Conservation (phyloP, 2,329 filamentous ascomycete genomes). For the Cercospora beticola region DNA sequence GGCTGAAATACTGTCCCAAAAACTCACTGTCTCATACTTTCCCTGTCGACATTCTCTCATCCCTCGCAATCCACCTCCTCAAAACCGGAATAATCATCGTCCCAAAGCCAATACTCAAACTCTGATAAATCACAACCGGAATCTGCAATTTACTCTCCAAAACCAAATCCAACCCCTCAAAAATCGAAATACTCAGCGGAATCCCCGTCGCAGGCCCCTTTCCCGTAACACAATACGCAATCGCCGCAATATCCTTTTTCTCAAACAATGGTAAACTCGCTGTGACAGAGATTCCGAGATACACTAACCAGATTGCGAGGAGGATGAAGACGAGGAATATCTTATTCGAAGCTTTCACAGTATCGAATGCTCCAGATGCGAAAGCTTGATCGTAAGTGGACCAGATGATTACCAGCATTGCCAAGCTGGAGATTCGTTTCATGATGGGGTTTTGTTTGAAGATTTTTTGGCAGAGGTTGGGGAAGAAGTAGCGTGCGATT, state of each 20-base stretch:
- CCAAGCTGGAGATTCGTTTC: conserved; percentile 47
- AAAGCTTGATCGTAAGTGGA: conserved; percentile 68
- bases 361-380: conserved; percentile 60
- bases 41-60: conserved; percentile 42
- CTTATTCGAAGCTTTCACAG: conserved; percentile 60
- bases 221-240: conserved; percentile 71
- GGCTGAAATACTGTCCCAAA: background rate
- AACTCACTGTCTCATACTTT: background rate
- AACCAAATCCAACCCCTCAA: conserved; percentile 55
- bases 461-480: conserved; percentile 55
- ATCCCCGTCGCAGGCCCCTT: conserved; percentile 72
- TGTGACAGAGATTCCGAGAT: conserved; percentile 61
- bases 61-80: conserved; percentile 50
- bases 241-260: conserved; percentile 64
- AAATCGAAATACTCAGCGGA: conserved; percentile 68
- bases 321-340: conserved; percentile 68
- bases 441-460: conserved; percentile 51
- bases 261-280: conserved; percentile 56
- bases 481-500: conserved; percentile 56
- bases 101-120: conserved; percentile 45
- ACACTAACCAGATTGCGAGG: conserved; percentile 62
- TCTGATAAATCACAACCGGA: conserved; percentile 60
- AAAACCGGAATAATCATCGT: conserved; percentile 46
- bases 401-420: conserved; percentile 58
- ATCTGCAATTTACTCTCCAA: conserved; percentile 62